These are phyloP conservation scores for Colletotrichum sp. DNA, from an alignment of 2,329 filamentous ascomycete species.

Conservation along the genomic window DNA sequence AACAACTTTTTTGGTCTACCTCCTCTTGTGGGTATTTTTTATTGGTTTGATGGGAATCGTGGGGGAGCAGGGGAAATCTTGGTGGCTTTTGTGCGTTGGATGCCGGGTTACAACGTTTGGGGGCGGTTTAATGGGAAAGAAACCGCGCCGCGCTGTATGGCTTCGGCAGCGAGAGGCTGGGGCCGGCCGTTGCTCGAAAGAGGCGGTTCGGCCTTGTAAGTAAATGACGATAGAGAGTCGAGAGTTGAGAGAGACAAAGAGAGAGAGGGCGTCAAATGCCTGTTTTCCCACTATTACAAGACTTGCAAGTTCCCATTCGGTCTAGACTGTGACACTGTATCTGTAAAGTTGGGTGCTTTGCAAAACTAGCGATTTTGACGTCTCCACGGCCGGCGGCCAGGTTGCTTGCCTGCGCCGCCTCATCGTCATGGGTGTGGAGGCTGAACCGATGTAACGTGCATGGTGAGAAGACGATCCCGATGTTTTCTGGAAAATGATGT, in stretches of 20 bases:
- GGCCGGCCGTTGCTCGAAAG: slow-evolving; percentile 17
- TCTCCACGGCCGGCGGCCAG: background rate
- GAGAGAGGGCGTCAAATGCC: slow-evolving; percentile 16
- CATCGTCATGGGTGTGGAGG: background rate
- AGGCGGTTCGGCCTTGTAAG: slow-evolving; percentile 14
- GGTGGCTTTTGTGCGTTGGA: slow-evolving; percentile 9
- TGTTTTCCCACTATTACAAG: slow-evolving; percentile 8
- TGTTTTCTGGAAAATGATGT: background rate
- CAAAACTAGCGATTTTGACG: background rate
- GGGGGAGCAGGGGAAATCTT: background rate
- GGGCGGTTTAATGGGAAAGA: background rate
- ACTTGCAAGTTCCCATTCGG: background rate
- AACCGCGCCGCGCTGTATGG: background rate
- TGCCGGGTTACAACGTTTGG: background rate
- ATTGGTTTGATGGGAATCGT: slow-evolving; percentile 9
- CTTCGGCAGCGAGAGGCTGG: slow-evolving; percentile 2
- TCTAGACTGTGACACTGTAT: background rate
- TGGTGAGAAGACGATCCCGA: background rate
- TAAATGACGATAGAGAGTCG: slow-evolving; percentile 17
- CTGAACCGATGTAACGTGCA: background rate
- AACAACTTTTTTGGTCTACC: slow-evolving; percentile 1
- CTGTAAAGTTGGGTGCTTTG: background rate
- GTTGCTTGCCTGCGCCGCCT: background rate
- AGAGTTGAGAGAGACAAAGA: background rate
- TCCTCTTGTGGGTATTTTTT: slow-evolving; percentile 12